Evolutionary conservation across 2,329 filamentous ascomycete species (phyloP).

Genomic region (Colletotrichum orbiculare): DNA sequence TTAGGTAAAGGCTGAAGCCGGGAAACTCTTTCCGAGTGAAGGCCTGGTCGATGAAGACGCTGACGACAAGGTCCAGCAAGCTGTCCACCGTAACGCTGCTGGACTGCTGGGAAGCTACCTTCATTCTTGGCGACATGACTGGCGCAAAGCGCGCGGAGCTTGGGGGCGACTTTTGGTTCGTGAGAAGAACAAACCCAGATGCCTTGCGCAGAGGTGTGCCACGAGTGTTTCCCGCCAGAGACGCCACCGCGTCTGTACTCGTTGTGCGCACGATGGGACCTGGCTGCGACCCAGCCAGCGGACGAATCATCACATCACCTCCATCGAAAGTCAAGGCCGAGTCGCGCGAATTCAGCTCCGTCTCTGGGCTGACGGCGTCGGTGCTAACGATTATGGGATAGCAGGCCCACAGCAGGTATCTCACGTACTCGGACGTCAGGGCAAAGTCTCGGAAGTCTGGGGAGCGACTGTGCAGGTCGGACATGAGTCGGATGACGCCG

Average conservation of each 20-base stretch:
- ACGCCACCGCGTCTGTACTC: slow-evolving; percentile 63
- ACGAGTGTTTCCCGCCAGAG: slow-evolving; percentile 58
- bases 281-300: slow-evolving; percentile 70
- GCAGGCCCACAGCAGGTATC: slow-evolving; percentile 80
- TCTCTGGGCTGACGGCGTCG: slow-evolving; percentile 84
- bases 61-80: slow-evolving; percentile 80
- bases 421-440: slow-evolving; percentile 81
- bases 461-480: slow-evolving; percentile 82
- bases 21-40: slow-evolving; percentile 89
- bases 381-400: slow-evolving; percentile 91
- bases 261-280: slow-evolving; percentile 81
- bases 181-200: slow-evolving; percentile 92
- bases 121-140: slow-evolving; percentile 69
- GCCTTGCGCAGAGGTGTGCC: slow-evolving; percentile 78
- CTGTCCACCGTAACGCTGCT: slow-evolving; percentile 80
- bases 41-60: slow-evolving; percentile 87
- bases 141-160: slow-evolving; percentile 73
- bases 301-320: slow-evolving; percentile 84
- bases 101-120: slow-evolving; percentile 60
- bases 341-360: slow-evolving; percentile 86
- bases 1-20: slow-evolving; percentile 86
- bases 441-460: slow-evolving; percentile 85
- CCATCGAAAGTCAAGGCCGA: slow-evolving; percentile 87
- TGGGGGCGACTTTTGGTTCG: slow-evolving; percentile 72
- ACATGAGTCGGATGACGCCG: slow-evolving; percentile 81